phyloP scores from a whole-genome alignment of 1,284 basidiomycete genomes.

The Gyrodon tennesseensis region DNA sequence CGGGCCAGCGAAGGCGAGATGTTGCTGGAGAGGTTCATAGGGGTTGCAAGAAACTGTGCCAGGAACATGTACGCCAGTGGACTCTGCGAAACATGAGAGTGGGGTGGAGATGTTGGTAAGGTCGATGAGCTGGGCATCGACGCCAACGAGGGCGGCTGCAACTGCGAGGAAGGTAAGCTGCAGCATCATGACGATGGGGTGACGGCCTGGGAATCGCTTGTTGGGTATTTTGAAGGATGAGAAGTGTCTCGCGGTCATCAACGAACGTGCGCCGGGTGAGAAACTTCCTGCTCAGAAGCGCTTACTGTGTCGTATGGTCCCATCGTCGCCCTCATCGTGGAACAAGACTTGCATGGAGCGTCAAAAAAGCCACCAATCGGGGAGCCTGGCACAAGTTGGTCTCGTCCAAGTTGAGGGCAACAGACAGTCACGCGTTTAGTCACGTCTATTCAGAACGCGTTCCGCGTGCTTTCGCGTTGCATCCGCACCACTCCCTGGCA shows the following conservation, averaged over 20 bases:
- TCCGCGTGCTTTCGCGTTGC: too few relatives aligned
- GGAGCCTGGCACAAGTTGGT: too few relatives aligned
- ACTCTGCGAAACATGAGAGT: conserved; percentile 35
- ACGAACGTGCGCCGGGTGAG: conserved; percentile 18
- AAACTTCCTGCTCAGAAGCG: background rate
- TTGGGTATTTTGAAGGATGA: conserved; percentile 6
- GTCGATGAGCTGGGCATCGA: conserved; percentile 33
- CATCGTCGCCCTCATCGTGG: background rate
- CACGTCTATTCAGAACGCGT: background rate
- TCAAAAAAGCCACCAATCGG: background rate
- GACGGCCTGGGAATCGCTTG: too few relatives aligned
- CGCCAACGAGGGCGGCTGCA: conserved; percentile 21
- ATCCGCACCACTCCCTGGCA: too few relatives aligned
- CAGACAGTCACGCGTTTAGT: background rate
- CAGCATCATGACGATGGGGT: conserved; percentile 17
- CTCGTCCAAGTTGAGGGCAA: too few relatives aligned
- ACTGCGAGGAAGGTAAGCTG: conserved; percentile 12
- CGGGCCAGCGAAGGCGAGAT: conserved; percentile 33
- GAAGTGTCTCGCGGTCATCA: background rate
- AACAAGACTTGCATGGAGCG: background rate
- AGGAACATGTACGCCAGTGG: conserved; percentile 38
- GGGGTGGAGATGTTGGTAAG: conserved; percentile 23
- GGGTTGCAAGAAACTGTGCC: conserved; percentile 38
- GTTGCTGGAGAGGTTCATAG: conserved; percentile 37
- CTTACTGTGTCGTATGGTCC: conserved; percentile 1